Evolutionary conservation across 2,329 filamentous ascomycete genomes (phyloP).

Genomic region (Lachnellula hyalina): DNA sequence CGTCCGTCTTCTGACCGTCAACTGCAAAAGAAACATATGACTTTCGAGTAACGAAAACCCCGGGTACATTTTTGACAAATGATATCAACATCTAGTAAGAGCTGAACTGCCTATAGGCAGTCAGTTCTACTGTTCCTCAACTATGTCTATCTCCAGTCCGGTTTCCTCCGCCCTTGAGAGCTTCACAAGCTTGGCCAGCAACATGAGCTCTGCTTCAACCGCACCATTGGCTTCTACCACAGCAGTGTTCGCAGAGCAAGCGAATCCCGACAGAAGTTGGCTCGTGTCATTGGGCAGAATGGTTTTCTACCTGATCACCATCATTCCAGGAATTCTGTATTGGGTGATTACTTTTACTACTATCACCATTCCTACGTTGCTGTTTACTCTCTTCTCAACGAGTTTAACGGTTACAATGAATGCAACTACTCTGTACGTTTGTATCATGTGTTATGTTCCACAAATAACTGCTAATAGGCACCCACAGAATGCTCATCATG

Average conservation of each 20-base stretch:
- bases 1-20: slow-evolving; percentile 4
- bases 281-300: slow-evolving; percentile 51
- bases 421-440: slow-evolving; percentile 79
- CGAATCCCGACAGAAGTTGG: slow-evolving; percentile 45
- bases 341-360: slow-evolving; percentile 81
- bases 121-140: slow-evolving; percentile 9
- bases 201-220: slow-evolving; percentile 20
- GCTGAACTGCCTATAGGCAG: slow-evolving; percentile 13
- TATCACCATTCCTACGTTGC: slow-evolving; percentile 80
- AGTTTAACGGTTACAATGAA: slow-evolving; percentile 98
- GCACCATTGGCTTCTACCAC: slow-evolving; percentile 15
- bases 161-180: slow-evolving; percentile 18
- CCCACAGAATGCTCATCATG: slow-evolving; percentile 65
- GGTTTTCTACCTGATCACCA: slow-evolving; percentile 49
- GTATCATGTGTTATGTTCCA: slow-evolving; percentile 14
- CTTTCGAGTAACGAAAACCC: background rate
- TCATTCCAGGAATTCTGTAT: slow-evolving; percentile 59
- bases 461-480: background rate
- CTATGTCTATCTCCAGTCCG: slow-evolving; percentile 14
- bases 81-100: slow-evolving; percentile 4
- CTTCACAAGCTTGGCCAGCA: slow-evolving; percentile 17
- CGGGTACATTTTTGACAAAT: slow-evolving; percentile 6
- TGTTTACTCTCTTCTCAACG: slow-evolving; percentile 86
- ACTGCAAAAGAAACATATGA: background rate
- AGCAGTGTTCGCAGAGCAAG: slow-evolving; percentile 22